A percentile compares a stretch with the other conserved stretches of the same genome.
Evolutionary conservation across 2,329 filamentous ascomycete species (phyloP).

Genomic region (Fusarium sp.): DNA sequence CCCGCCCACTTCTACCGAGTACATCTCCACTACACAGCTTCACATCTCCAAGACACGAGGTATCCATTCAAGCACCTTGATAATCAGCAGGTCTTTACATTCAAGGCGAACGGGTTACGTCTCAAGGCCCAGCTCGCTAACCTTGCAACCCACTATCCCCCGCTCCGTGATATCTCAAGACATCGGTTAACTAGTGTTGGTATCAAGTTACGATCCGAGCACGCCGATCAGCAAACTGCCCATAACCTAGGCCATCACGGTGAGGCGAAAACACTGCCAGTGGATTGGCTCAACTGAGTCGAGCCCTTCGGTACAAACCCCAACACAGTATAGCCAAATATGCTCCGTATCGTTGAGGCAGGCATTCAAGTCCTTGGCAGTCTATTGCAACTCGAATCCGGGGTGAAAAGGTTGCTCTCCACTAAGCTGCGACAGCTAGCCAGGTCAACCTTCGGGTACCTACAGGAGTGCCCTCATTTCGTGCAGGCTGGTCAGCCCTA

Average conservation of each 20-base stretch:
- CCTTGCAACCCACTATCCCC: conserved; percentile 27
- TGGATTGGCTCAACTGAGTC: conserved; percentile 24
- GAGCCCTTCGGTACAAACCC: conserved; percentile 23
- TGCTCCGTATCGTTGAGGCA: conserved; percentile 29
- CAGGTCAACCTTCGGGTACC: conserved; percentile 38
- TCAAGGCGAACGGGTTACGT: not conserved
- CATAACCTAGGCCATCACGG: conserved; percentile 16
- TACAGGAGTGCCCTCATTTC: conserved; percentile 40
- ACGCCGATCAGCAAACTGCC: conserved; percentile 36
- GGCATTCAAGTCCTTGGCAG: conserved; percentile 16
- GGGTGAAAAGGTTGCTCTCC: conserved; percentile 45
- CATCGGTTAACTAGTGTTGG: conserved; percentile 33
- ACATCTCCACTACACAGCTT: conserved; percentile 8
- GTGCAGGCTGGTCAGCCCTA: conserved; percentile 46
- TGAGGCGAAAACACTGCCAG: conserved; percentile 6
- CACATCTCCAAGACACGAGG: conserved; percentile 1
- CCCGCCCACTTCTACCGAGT: conserved; percentile 1
- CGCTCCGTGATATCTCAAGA: conserved; percentile 34
- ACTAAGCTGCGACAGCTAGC: conserved; percentile 46
- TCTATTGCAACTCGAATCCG: conserved; percentile 42
- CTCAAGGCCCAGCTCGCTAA: conserved; percentile 8
- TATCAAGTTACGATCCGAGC: conserved; percentile 44
- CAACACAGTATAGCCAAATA: conserved; percentile 29
- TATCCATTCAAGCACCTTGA: conserved; percentile 5
- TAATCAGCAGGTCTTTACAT: conserved; percentile 6